phyloP scores from a whole-genome alignment of 768 basidiomycete genomes.

The Jaapia argillacea region DNA sequence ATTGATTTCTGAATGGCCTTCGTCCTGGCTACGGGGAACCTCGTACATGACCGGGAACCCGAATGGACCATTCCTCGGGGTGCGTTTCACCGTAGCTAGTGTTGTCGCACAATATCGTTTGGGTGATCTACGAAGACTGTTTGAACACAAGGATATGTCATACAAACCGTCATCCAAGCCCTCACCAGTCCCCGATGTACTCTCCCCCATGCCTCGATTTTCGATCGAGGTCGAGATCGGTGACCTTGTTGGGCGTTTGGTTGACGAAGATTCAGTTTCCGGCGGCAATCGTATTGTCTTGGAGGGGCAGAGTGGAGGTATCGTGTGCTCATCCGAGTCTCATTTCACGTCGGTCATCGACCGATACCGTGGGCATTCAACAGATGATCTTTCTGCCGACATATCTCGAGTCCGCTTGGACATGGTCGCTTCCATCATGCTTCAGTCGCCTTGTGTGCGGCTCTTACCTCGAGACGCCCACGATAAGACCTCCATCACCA shows the following conservation, averaged over 20 bases:
- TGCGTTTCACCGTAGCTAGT: conserved; percentile 26
- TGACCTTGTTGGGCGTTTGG: conserved; percentile 37
- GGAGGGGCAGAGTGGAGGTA: conserved; percentile 48
- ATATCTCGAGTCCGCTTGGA: not conserved
- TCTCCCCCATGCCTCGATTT: conserved; percentile 39
- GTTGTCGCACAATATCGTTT: not conserved
- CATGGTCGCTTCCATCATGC: not conserved
- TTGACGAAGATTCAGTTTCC: conserved; percentile 30
- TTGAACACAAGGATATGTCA: no score
- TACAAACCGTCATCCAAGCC: no score
- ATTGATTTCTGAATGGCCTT: conserved; percentile 52
- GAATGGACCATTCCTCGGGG: conserved; percentile 44
- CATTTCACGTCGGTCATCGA: no score
- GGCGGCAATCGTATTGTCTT: conserved; percentile 37
- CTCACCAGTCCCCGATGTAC: conserved; percentile 1
- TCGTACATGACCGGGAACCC: conserved; percentile 47
- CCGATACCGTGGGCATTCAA: no score
- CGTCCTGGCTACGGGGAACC: conserved; percentile 38
- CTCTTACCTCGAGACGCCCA: no score
- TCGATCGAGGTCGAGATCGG: conserved; percentile 38
- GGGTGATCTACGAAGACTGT: no score
- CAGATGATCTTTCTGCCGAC: not conserved
- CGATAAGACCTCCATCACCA: not conserved
- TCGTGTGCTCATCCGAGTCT: conserved; percentile 31
- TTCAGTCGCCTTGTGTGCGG: not conserved